Base-by-base conservation (phyloP, 371 early-diverging fungal genomes). In the Actinomucor elegans region DNA sequence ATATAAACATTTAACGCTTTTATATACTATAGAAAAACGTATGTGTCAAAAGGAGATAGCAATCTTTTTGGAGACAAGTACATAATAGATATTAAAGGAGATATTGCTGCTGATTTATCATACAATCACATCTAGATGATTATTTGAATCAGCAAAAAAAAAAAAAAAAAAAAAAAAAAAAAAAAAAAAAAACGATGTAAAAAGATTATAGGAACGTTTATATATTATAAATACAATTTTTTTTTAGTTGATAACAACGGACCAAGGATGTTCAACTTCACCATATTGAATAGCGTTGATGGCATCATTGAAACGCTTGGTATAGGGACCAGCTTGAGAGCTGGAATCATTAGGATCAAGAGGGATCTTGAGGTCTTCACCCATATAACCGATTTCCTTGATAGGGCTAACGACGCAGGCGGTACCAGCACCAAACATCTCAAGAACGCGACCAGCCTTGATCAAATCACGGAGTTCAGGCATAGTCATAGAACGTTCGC, bases 241-340 rank as follows among this genome's bases (percentile, higher is more conserved):
- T 7, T 31, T 29, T 54, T 70, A 66, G 59, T 84, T 75, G 40
- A 87, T 59, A 26, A 87, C 75, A 31, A 87, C 85, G 14, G 86
- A 78, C 90, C 90, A 90, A 40, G 86, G 79, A 54, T 80, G 75
- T 40, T 85, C 80, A 31, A 86, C 81, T 57, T 93, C 92, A 55
- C 93, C 97, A 57, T 96, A 95, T 82, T 98, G 98, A 63, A 97
- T 95, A 33, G 88, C 90, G 80, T 93, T 79, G 48, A 98, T 90
- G 41, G 90, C 83, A 50, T 94, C 89, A 55, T 89, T 89, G 66
- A 98, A 78, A 35, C 90, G 78, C 67, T 75, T 86, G 34, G 98
- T 88, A 55, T 93, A 71, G 54, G 93, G 94, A n/a, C 98, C 97
- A 48, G 94, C 94, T 70, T 95, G 91, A 21, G 81, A 59, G 15